Conservation (phyloP, 192 early-diverging fungal genomes). For the Coemansia sp. region DNA sequence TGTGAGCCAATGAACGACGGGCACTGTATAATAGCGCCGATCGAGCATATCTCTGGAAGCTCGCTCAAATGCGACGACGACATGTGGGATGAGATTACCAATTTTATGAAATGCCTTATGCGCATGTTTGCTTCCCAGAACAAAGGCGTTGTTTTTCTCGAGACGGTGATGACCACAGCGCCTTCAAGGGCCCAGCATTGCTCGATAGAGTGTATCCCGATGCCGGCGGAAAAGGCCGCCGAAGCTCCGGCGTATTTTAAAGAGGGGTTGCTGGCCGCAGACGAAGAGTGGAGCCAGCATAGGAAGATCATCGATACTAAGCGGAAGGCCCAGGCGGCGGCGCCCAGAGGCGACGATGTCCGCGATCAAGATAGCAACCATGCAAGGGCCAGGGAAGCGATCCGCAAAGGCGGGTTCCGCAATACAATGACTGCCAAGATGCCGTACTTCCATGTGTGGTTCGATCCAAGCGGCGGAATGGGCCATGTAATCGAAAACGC, state of each 20-base stretch:
- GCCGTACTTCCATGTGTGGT: constrained; percentile 98
- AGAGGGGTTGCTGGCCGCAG: constrained; percentile 72
- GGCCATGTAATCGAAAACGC: constrained; percentile 96
- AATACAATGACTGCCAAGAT: constrained; percentile 69
- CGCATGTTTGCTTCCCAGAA: constrained; percentile 75
- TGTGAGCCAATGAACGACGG: constrained; percentile 71
- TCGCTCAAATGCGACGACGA: constrained; percentile 88
- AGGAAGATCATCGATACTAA: constrained; percentile 69
- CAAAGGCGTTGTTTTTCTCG: constrained; percentile 80
- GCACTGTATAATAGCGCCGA: constrained; percentile 90
- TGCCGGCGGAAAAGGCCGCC: constrained; percentile 70
- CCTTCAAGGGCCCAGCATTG: constrained; percentile 69
- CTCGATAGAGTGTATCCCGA: constrained; percentile 87
- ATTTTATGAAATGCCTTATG: constrained; percentile 94
- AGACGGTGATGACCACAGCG: constrained; percentile 77
- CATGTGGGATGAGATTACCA: constrained; percentile 90
- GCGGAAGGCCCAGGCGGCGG: constrained; percentile 49
- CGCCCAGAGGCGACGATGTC: constrained; percentile 21
- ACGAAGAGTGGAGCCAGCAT: constrained; percentile 91
- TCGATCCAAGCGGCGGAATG: constrained; percentile 78
- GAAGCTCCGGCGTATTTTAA: constrained; percentile 85
- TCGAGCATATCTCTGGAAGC: constrained; percentile 73
- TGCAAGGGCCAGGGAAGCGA: constrained; percentile 8
- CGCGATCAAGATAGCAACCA: constrained; percentile 37
- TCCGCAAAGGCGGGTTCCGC: constrained; percentile 65